Conservation (phyloP, 23 red algal genomes). For the Gracilaria vermiculophylla region DNA sequence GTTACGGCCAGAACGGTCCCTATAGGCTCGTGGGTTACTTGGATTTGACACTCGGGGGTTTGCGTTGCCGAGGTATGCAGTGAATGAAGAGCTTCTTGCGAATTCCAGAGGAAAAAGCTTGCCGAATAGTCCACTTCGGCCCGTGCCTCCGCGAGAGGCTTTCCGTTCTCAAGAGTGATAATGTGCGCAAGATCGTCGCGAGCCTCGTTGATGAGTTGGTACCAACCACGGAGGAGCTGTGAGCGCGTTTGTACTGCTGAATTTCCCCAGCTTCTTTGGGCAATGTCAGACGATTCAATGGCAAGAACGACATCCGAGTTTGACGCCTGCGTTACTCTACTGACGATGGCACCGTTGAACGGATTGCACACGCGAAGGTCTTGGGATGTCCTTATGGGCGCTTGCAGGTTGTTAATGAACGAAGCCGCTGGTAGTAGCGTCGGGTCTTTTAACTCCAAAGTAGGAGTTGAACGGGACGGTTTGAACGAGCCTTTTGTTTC, state of each 20-base stretch:
- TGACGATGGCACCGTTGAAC: slow-evolving; percentile 3
- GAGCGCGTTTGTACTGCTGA: slow-evolving; percentile 52
- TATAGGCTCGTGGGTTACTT: slow-evolving; percentile 70
- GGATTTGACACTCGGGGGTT: neutral
- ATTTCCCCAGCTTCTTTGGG: slow-evolving; percentile 49
- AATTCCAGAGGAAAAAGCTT: slow-evolving; percentile 80
- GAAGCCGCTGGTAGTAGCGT: slow-evolving; percentile 10
- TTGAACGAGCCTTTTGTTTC: neutral
- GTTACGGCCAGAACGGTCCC: slow-evolving; percentile 86
- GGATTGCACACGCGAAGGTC: neutral
- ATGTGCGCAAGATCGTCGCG: slow-evolving; percentile 70
- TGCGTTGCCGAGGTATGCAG: slow-evolving; percentile 33
- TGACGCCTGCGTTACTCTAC: slow-evolving; percentile 11
- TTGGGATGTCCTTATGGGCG: slow-evolving; percentile 7
- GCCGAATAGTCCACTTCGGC: slow-evolving; percentile 85
- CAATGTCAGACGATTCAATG: neutral
- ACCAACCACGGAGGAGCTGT: slow-evolving; percentile 43
- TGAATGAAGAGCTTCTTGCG: slow-evolving; percentile 47
- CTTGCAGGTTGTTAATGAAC: slow-evolving; percentile 17
- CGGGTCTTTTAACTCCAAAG: slow-evolving; percentile 13
- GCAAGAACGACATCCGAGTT: neutral
- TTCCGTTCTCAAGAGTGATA: slow-evolving; percentile 90
- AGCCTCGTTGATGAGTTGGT: slow-evolving; percentile 53
- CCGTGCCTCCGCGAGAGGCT: slow-evolving; percentile 80
- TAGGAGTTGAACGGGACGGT: neutral